Conservation (phyloP, 73 alveolate species). For the Paramecium tetraurelia region DNA sequence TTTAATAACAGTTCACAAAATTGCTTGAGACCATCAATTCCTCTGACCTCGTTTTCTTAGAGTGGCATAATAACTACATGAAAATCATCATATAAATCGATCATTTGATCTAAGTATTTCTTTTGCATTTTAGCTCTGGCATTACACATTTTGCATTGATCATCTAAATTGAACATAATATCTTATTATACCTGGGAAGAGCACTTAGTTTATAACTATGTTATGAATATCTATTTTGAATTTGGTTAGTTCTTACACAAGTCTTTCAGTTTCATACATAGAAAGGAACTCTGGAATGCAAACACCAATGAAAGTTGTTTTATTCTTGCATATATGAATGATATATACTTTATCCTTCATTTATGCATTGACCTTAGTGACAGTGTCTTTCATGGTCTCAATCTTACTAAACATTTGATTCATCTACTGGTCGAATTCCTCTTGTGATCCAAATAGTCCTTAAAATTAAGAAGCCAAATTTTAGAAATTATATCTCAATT, state of each 20-base stretch:
- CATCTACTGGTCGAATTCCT: conserved; percentile 73
- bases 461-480: conserved; percentile 72
- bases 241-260: conserved; percentile 95
- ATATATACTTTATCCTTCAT: conserved; percentile 82
- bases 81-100: conserved; percentile 95
- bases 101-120: conserved; percentile 91
- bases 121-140: conserved; percentile 96
- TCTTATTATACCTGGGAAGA: conserved; percentile 72
- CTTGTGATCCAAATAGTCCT: conserved; percentile 68
- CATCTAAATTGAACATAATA: conserved; percentile 55
- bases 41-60: conserved; percentile 97
- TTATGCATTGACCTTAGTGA: conserved; percentile 84
- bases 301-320: conserved; percentile 97
- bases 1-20: conserved; percentile 71
- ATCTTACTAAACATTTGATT: conserved; percentile 78
- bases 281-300: conserved; percentile 98
- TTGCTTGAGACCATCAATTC: conserved; percentile 76
- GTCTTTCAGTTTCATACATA: conserved; percentile 98
- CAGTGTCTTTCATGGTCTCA: conserved; percentile 85
- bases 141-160: conserved; percentile 92
- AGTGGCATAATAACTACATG: conserved; percentile 91
- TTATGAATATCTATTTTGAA: conserved; percentile 94
- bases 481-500: conserved; percentile 89
- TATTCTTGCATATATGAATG: not conserved
- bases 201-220: conserved; percentile 96